Evolutionary conservation across 2,329 filamentous ascomycete genomes (phyloP).

Genomic region (Diplodia intermedia): DNA sequence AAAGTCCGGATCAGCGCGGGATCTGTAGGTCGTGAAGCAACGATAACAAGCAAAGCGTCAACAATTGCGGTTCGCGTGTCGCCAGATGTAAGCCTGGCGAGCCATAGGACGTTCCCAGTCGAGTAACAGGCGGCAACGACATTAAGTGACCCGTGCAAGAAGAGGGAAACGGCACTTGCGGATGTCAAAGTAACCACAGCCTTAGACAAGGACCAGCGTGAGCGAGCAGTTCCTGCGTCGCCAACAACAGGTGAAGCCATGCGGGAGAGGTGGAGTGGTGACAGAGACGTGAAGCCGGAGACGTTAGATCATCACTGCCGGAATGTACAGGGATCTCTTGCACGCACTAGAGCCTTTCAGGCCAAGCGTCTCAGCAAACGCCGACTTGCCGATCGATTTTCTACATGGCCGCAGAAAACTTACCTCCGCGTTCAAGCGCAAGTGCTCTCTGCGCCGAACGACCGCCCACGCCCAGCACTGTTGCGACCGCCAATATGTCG

Average conservation of each 20-base stretch:
- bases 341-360: background rate
- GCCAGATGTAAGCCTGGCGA: background rate
- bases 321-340: slow-evolving; percentile 30
- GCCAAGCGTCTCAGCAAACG: background rate
- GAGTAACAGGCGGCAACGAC: slow-evolving; percentile 23
- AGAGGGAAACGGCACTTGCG: too few species aligned
- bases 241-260: slow-evolving; percentile 24
- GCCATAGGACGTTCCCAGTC: background rate
- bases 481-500: slow-evolving; percentile 40
- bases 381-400: slow-evolving; percentile 17
- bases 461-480: background rate
- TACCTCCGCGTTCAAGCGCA: background rate
- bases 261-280: slow-evolving; percentile 7
- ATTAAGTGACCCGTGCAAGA: background rate
- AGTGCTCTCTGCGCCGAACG: background rate
- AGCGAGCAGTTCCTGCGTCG: background rate
- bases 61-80: slow-evolving; percentile 1
- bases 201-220: background rate
- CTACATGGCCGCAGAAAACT: slow-evolving; percentile 5
- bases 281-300: slow-evolving; percentile 6
- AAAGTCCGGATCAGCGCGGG: background rate
- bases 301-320: slow-evolving; percentile 23
- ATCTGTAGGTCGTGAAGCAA: too few species aligned
- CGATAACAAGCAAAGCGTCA: background rate
- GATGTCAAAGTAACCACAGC: background rate